Evolutionary conservation across 495 filamentous ascomycete species (phyloP).

Genomic region (Melanomma pulvis-pyrius): DNA sequence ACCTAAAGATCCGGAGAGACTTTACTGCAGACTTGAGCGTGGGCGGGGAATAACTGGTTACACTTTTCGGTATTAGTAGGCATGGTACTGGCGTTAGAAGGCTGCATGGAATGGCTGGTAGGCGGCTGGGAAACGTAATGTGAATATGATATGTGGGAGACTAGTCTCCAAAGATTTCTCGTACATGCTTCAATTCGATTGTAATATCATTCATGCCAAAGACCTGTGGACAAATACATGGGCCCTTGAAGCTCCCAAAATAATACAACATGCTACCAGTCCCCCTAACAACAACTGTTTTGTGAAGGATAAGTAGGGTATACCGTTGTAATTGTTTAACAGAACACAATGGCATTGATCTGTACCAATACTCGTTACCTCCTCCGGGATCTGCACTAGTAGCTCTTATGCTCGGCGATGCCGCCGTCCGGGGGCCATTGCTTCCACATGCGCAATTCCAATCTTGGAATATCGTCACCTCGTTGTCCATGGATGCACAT

Average conservation of each 20-base stretch:
- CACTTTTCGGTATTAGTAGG: neutral
- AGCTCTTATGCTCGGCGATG: neutral
- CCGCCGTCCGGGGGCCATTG: neutral
- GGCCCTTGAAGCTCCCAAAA: too few species aligned
- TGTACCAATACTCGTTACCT: too few species aligned
- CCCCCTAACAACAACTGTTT: too few species aligned
- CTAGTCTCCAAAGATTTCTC: neutral
- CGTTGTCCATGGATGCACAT: neutral
- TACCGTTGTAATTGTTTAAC: too few species aligned
- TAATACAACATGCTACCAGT: too few species aligned
- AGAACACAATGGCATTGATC: too few species aligned
- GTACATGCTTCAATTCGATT: neutral
- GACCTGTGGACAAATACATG: neutral
- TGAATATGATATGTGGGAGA: neutral
- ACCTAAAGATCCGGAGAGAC: constrained; percentile 48
- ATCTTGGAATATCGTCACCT: neutral
- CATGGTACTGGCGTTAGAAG: neutral
- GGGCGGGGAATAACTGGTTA: constrained; percentile 7
- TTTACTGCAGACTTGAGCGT: constrained; percentile 39
- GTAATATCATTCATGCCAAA: neutral
- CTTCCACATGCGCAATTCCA: neutral
- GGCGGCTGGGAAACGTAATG: neutral
- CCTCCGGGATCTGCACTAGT: neutral
- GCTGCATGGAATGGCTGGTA: neutral
- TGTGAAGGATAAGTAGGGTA: too few species aligned